Evolutionary conservation across 169 alveolate species (phyloP).

Genomic region (Hammondia hammondi): DNA sequence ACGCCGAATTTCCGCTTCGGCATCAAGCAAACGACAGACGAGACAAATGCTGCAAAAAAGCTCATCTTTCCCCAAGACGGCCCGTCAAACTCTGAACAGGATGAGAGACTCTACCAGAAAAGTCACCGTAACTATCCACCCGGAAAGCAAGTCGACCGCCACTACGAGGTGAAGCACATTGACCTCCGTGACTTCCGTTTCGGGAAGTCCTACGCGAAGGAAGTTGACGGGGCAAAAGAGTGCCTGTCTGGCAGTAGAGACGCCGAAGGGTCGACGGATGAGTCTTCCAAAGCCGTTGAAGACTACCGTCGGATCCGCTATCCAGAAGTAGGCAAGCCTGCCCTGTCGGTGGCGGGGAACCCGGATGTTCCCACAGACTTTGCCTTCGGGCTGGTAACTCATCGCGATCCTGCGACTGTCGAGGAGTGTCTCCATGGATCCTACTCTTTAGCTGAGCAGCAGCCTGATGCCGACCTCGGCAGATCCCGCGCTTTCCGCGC

Average conservation of each 20-base stretch:
- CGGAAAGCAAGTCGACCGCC: not conserved
- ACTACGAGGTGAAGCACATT: not conserved
- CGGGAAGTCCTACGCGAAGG: not conserved
- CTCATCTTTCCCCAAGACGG: not conserved
- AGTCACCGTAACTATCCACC: not conserved
- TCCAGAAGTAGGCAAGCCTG: conserved; percentile 13
- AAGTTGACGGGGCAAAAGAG: not conserved
- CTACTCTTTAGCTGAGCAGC: conserved; percentile 33
- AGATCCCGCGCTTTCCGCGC: not conserved
- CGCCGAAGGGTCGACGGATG: not conserved
- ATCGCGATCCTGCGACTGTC: not conserved
- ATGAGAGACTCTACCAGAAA: not conserved
- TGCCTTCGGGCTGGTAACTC: conserved; percentile 13
- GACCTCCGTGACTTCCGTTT: not conserved
- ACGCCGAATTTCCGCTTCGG: conserved; percentile 21
- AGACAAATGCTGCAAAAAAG: conserved; percentile 12
- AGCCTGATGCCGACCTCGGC: conserved; percentile 36
- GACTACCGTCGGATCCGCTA: not conserved
- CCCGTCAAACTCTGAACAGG: conserved; percentile 10
- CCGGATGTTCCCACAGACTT: conserved; percentile 20
- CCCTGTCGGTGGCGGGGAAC: not conserved
- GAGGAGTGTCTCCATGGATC: conserved; percentile 3
- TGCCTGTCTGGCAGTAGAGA: not conserved
- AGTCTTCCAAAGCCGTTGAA: not conserved
- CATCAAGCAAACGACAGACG: conserved; percentile 31